Base-by-base conservation (phyloP, 805 yeast genomes). In the Millerago galiae region DNA sequence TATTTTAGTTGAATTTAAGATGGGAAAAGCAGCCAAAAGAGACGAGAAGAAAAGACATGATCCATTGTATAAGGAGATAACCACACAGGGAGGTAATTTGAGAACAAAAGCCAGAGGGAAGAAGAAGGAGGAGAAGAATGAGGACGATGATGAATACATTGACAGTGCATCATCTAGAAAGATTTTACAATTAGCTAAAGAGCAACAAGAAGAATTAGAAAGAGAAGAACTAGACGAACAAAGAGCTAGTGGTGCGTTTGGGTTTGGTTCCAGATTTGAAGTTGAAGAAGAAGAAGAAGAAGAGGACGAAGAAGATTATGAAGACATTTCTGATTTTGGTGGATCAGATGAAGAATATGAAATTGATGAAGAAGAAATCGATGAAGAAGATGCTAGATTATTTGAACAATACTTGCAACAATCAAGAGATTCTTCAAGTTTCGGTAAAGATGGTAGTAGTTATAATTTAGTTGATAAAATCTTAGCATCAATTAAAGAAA, bases 161-260 rank as follows among this genome's bases (percentile, higher is more conserved):
- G 96, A 91, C 66, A 84, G 97, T 15, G 70, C 78, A 15, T 68
- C 87, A 26, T 86, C 97, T 1, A 73, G 95, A 62, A 87, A 79
- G 65, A 90, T 93, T 62, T 70, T 93, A 51, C 86, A 84, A 60
- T 71, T 93, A 48, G 99, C 99, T 15, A 81, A 76, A 53, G 91
- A 84, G 55, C 99, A 93, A 67, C 96, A 89, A 63, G 89, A 85
- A 35, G 99, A 93, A 59, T 61, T 90, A 16, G 90, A 79, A 41
- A 79, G 70, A 37, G 95, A 86, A 56, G 83, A 79, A 55, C 46
- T 52, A 48, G 49, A 56, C 44, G 40, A 47, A 53, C 44, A 52
- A 51, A 53, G 58, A 60, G 59, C 59, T 47, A 36, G 54, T 40
- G 49, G 51, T 35, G 49, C 45, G 36, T 56, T 48, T 43, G 54